Percentiles rank a stretch among this genome's conserved stretches.
Evolutionary conservation across 2,329 filamentous ascomycete genomes (phyloP).

Genomic region (Pestalotiopsis fici): DNA sequence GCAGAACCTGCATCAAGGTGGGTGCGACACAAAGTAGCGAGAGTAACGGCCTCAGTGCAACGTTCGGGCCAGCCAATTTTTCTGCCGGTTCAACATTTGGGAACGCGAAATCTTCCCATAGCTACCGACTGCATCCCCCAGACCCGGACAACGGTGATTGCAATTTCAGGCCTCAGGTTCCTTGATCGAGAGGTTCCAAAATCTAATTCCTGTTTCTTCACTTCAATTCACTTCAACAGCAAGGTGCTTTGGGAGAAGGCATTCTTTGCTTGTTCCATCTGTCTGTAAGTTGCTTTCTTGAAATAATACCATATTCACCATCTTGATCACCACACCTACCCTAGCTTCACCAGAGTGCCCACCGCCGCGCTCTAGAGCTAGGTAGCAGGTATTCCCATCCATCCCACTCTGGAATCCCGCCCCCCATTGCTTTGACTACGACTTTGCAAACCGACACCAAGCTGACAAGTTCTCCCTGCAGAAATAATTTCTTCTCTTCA

Average conservation of each 20-base stretch:
- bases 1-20: slow-evolving; percentile 8
- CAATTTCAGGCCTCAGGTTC: not conserved
- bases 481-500: not conserved
- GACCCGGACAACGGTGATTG: not conserved
- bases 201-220: not conserved
- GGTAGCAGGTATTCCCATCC: not conserved
- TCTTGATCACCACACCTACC: not conserved
- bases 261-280: not conserved
- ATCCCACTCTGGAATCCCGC: not conserved
- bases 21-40: slow-evolving; percentile 8
- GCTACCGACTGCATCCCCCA: slow-evolving; percentile 5
- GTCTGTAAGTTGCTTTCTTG: not conserved
- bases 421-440: not conserved
- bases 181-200: not conserved
- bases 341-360: not conserved
- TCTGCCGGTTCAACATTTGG: slow-evolving; percentile 17
- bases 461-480: slow-evolving; percentile 1
- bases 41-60: slow-evolving; percentile 1
- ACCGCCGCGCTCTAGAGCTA: not conserved
- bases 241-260: slow-evolving; percentile 6
- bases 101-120: slow-evolving; percentile 6
- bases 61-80: slow-evolving; percentile 12
- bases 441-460: not conserved
- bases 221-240: not conserved
- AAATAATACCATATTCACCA: not conserved